Conservation (phyloP, 805 yeast species). For the Myxozyma neglecta region DNA sequence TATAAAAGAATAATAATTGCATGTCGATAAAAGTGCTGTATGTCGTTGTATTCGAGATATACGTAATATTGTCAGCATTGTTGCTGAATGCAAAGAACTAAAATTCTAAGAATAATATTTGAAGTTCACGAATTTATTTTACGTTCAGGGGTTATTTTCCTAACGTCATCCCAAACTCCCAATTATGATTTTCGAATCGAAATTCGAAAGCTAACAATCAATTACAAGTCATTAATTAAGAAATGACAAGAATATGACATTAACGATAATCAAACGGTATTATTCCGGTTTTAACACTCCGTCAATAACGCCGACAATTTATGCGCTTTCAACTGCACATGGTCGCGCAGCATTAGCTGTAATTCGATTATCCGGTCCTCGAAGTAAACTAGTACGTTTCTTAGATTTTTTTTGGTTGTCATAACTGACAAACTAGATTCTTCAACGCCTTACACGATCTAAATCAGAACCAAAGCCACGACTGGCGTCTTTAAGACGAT, state of each 20-base stretch:
- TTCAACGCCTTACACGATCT: constrained; percentile 16
- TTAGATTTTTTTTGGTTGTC: constrained; percentile 26
- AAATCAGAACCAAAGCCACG: constrained; percentile 14
- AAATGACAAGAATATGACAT: neutral
- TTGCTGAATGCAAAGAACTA: neutral
- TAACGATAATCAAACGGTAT: neutral
- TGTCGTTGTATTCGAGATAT: neutral
- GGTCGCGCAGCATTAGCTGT: constrained; percentile 86
- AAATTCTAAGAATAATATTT: neutral
- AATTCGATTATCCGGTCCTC: constrained; percentile 76
- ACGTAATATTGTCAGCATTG: neutral
- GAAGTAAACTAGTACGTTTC: constrained; percentile 42
- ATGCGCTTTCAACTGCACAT: constrained; percentile 83
- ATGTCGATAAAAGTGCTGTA: neutral
- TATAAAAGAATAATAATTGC: neutral
- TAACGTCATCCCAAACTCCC: no score
- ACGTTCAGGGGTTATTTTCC: no score
- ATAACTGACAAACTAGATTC: constrained; percentile 44
- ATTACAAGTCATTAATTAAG: neutral
- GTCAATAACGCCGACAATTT: constrained; percentile 59
- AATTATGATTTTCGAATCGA: no score
- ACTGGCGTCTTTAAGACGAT: constrained; percentile 14
- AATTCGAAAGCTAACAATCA: neutral
- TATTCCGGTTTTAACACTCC: no score
- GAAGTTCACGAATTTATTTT: neutral